Percentiles rank a stretch among this genome's conserved stretches.
These are phyloP conservation scores for Globisporangium cylindrosporum DNA, from an alignment of 352 stramenopile species.

Conservation along the genomic window DNA sequence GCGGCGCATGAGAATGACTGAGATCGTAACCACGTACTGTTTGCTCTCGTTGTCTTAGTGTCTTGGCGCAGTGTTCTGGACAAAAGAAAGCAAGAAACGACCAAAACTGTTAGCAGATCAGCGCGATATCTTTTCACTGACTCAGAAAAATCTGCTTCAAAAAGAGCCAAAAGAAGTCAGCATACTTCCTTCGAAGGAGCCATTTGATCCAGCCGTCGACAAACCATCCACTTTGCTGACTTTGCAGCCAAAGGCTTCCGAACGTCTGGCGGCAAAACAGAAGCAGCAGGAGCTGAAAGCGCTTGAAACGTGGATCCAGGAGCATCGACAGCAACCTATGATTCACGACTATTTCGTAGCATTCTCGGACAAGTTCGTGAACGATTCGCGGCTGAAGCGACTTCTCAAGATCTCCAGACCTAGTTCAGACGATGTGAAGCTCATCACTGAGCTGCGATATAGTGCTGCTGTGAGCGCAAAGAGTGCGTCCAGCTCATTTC, in stretches of 20 bases:
- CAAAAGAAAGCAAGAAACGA: conserved; percentile 32
- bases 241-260: conserved; percentile 16
- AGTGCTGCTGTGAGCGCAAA: conserved; percentile 34
- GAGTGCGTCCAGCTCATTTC: conserved; percentile 18
- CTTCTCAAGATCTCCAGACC: conserved; percentile 9
- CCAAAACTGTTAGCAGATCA: conserved; percentile 19
- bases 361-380: conserved; percentile 19
- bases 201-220: conserved; percentile 5
- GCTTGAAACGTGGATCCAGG: conserved; percentile 14
- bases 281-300: conserved; percentile 16
- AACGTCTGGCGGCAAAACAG: conserved; percentile 18
- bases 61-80: conserved; percentile 36
- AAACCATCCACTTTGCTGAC: not conserved
- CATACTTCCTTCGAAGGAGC: not conserved
- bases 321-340: conserved; percentile 9
- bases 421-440: conserved; percentile 20
- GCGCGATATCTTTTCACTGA: conserved; percentile 29
- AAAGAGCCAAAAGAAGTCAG: conserved; percentile 1
- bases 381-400: conserved; percentile 9
- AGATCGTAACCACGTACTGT: not conserved
- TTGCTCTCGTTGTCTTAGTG: conserved; percentile 21
- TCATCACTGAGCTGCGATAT: conserved; percentile 34
- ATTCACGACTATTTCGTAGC: conserved; percentile 5
- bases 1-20: not conserved
- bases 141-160: conserved; percentile 13